These are phyloP conservation scores for Acrodontium crateriforme DNA, from an alignment of 2,329 filamentous ascomycete genomes.

Conservation along the genomic window DNA sequence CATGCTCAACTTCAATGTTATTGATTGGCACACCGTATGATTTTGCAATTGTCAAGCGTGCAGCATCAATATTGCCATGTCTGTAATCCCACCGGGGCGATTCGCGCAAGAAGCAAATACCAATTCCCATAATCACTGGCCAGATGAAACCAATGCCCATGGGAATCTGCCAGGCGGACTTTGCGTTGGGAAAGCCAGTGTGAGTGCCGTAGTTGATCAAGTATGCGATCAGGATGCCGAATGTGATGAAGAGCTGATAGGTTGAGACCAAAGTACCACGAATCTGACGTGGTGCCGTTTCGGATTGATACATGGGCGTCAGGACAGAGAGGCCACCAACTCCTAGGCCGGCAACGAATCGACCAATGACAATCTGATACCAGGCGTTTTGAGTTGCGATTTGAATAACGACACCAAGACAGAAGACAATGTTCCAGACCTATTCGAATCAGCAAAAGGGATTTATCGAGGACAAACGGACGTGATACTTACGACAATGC, in stretches of 20 bases:
- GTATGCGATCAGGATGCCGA: constrained; percentile 45
- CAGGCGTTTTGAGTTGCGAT: constrained; percentile 43
- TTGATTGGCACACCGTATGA: constrained; percentile 43
- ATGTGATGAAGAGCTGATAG: constrained; percentile 57
- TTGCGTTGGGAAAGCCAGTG: constrained; percentile 27
- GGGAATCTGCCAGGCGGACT: constrained; percentile 47
- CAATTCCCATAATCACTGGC: constrained; percentile 39
- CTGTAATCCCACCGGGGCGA: constrained; percentile 46
- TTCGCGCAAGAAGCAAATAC: constrained; percentile 43
- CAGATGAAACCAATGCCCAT: constrained; percentile 46
- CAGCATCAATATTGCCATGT: constrained; percentile 37
- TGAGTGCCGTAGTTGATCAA: constrained; percentile 48
- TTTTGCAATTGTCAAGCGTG: constrained; percentile 37
- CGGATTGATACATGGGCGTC: constrained; percentile 53
- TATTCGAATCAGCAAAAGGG: no score
- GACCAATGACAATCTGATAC: constrained; percentile 52
- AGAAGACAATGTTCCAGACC: constrained; percentile 49
- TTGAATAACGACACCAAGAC: constrained; percentile 51
- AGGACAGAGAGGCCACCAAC: constrained; percentile 51
- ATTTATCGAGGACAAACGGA: no score
- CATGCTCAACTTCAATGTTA: constrained; percentile 39
- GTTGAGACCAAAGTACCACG: constrained; percentile 49
- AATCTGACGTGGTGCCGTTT: constrained; percentile 50
- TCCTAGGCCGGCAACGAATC: constrained; percentile 52
- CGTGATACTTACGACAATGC: no score